Evolutionary conservation across 371 early-diverging fungal species (phyloP).

Genomic region (Mortierella sp.): DNA sequence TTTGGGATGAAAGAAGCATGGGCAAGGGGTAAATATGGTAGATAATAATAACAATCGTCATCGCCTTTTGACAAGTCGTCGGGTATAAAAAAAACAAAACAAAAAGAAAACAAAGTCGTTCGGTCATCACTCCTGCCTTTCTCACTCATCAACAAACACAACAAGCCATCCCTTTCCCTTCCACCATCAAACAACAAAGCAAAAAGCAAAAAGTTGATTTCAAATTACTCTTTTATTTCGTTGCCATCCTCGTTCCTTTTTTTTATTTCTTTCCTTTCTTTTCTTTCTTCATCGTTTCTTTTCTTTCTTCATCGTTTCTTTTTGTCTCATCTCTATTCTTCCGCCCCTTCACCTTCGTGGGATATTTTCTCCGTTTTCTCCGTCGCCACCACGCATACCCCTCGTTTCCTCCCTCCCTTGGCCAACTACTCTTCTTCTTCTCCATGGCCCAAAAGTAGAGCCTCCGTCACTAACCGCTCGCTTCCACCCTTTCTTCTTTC

Average conservation of each 20-base stretch:
- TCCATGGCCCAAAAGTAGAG: constrained; percentile 3
- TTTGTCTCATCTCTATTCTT: too few species aligned
- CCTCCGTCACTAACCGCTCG: constrained; percentile 9
- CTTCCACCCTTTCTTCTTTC: background rate
- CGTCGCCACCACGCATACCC: too few species aligned
- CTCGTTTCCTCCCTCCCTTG: background rate
- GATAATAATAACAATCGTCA: background rate
- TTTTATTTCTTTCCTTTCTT: background rate
- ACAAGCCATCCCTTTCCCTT: constrained; percentile 2
- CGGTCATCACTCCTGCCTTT: background rate
- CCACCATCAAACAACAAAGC: background rate
- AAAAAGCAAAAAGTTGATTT: background rate
- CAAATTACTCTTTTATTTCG: background rate
- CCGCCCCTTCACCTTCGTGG: too few species aligned
- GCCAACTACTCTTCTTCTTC: too few species aligned
- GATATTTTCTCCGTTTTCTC: background rate
- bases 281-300: background rate
- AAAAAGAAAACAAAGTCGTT: background rate
- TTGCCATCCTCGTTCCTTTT: background rate
- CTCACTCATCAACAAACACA: background rate
- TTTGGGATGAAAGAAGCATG: too few species aligned
- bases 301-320: background rate
- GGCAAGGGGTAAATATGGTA: too few species aligned
- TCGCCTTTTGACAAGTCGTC: background rate
- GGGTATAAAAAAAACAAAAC: background rate